phyloP scores from a whole-genome alignment of 805 yeast genomes.

The Isabelozyma gotoi region DNA sequence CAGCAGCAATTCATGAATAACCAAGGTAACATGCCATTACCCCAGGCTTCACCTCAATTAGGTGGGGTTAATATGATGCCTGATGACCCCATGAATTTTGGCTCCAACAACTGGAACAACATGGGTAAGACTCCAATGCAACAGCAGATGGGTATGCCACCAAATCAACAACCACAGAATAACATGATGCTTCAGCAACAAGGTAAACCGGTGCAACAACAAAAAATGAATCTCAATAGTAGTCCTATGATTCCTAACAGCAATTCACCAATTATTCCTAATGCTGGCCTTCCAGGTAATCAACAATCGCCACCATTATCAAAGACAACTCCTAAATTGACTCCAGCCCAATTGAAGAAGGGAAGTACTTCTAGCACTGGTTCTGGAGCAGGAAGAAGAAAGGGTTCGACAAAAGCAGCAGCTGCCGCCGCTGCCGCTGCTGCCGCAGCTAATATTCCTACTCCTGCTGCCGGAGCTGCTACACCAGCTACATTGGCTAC shows the following conservation, averaged over 20 bases:
- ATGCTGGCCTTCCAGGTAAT: not conserved
- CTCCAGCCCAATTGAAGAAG: conserved; percentile 7
- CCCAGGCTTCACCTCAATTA: conserved; percentile 1
- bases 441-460: conserved; percentile 24
- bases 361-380: conserved; percentile 9
- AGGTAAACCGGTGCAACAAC: conserved; percentile 1
- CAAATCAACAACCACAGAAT: conserved; percentile 2
- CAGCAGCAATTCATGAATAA: not conserved
- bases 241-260: conserved; percentile 26
- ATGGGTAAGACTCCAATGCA: not conserved
- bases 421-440: conserved; percentile 15
- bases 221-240: conserved; percentile 12
- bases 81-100: not conserved
- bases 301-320: conserved; percentile 3
- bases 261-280: conserved; percentile 4
- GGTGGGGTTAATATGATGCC: not conserved
- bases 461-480: conserved; percentile 32
- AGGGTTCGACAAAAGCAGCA: conserved; percentile 24
- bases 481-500: conserved; percentile 39
- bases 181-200: conserved; percentile 3
- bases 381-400: conserved; percentile 14
- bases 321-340: conserved; percentile 4
- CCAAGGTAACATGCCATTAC: not conserved
- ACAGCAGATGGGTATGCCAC: not conserved
- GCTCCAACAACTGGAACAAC: not conserved